Evolutionary conservation across 2,329 filamentous ascomycete genomes (phyloP).

Genomic region (Aspergillus sp.): DNA sequence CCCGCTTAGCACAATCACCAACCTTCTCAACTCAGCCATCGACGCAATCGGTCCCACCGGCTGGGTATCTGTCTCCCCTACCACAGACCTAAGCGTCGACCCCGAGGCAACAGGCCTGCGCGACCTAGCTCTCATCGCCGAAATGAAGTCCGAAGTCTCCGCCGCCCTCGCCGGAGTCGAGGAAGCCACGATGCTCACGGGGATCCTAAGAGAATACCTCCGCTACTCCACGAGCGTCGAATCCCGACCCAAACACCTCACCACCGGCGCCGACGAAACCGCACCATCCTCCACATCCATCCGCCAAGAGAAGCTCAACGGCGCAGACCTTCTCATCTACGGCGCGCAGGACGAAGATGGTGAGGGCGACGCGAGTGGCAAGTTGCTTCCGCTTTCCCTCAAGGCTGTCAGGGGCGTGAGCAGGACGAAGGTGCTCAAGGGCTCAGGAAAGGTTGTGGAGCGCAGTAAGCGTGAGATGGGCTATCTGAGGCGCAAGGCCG

Average conservation of each 20-base stretch:
- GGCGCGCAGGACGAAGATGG: slow-evolving; percentile 35
- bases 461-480: slow-evolving; percentile 75
- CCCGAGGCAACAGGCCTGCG: slow-evolving; percentile 22
- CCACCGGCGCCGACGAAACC: slow-evolving; percentile 7
- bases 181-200: slow-evolving; percentile 52
- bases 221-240: slow-evolving; percentile 43
- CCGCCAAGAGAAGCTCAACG: slow-evolving; percentile 45
- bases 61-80: slow-evolving; percentile 48
- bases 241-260: slow-evolving; percentile 13
- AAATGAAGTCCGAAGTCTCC: slow-evolving; percentile 54
- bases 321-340: slow-evolving; percentile 43
- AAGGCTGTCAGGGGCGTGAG: slow-evolving; percentile 58
- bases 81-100: slow-evolving; percentile 32
- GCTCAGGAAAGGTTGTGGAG: slow-evolving; percentile 70
- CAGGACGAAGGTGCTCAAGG: slow-evolving; percentile 59
- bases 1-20: slow-evolving; percentile 44
- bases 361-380: slow-evolving; percentile 39
- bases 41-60: slow-evolving; percentile 54
- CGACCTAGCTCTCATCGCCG: slow-evolving; percentile 50
- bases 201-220: slow-evolving; percentile 52
- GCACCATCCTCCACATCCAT: slow-evolving; percentile 27
- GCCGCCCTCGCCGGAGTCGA: slow-evolving; percentile 53
- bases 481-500: slow-evolving; percentile 75
- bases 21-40: slow-evolving; percentile 49
- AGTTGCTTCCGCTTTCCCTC: slow-evolving; percentile 73